Evolutionary conservation across 345 rosid species (phyloP).

Genomic region (Arabidopsis suecica): DNA sequence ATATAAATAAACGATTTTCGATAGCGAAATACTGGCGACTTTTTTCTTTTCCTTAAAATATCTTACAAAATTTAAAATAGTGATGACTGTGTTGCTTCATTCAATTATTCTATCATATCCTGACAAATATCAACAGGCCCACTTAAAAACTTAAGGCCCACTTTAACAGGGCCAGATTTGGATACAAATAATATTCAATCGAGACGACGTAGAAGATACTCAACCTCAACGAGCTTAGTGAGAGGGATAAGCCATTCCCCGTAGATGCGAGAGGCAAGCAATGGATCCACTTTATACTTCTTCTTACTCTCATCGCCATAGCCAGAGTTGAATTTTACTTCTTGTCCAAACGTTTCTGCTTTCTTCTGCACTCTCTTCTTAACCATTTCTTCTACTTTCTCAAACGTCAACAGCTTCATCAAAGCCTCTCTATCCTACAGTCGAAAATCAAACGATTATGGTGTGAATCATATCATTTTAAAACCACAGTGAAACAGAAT

Average conservation of each 20-base stretch:
- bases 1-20: constrained; percentile 31
- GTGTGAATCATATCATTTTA: background rate
- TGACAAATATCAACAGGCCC: constrained; percentile 23
- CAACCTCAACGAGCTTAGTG: constrained; percentile 77
- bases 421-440: constrained; percentile 69
- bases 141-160: constrained; percentile 26
- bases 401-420: constrained; percentile 74
- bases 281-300: constrained; percentile 70
- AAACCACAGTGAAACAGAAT: background rate
- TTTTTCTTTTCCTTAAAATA: constrained; percentile 11
- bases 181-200: constrained; percentile 47
- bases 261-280: constrained; percentile 65
- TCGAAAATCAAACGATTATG: background rate
- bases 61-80: background rate
- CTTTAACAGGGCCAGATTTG: background rate
- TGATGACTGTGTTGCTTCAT: constrained; percentile 30
- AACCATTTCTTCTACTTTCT: constrained; percentile 74
- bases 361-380: constrained; percentile 85
- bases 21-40: constrained; percentile 31
- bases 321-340: constrained; percentile 46
- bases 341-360: constrained; percentile 72
- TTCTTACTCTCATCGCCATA: constrained; percentile 11
- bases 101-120: constrained; percentile 34
- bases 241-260: constrained; percentile 87
- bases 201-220: constrained; percentile 82